Evolutionary conservation across 169 alveolate genomes (phyloP).

Genomic region (Condylostoma magnum): DNA sequence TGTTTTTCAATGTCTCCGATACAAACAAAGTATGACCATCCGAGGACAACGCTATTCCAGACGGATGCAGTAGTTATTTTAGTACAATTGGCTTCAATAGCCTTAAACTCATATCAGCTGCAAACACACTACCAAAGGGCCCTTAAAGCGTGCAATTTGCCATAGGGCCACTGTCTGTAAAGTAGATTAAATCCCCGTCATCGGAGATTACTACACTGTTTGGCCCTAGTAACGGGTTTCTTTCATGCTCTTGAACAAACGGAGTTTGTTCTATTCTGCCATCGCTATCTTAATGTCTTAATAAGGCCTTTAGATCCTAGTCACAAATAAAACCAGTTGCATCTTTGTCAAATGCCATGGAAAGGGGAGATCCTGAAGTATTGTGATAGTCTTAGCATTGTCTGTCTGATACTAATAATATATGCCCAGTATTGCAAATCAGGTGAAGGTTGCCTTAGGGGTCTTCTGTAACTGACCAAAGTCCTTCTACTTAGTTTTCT

Average conservation of each 20-base stretch:
- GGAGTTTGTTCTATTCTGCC: constrained; percentile 46
- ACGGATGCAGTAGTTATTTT: constrained; percentile 55
- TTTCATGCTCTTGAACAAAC: constrained; percentile 70
- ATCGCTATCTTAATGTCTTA: constrained; percentile 36
- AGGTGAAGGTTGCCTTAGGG: constrained; percentile 52
- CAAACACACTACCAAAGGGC: constrained; percentile 60
- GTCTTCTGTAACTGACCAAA: constrained; percentile 57
- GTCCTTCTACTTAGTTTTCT: constrained; percentile 16
- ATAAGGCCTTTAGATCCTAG: constrained; percentile 45
- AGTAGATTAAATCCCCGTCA: constrained; percentile 55
- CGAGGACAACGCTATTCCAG: constrained; percentile 60
- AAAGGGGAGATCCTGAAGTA: constrained; percentile 57
- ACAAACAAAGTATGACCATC: constrained; percentile 57
- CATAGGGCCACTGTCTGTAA: constrained; percentile 71
- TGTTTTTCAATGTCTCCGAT: constrained; percentile 61
- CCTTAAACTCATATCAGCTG: constrained; percentile 59
- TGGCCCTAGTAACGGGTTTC: constrained; percentile 75
- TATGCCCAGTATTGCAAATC: constrained; percentile 58
- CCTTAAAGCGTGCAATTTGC: constrained; percentile 61
- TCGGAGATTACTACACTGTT: constrained; percentile 59
- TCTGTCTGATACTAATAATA: constrained; percentile 49
- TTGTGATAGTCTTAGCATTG: constrained; percentile 49
- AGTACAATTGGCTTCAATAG: constrained; percentile 63
- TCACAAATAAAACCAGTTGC: constrained; percentile 60
- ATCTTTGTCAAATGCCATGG: constrained; percentile 45